Evolutionary conservation across 1,284 basidiomycete species (phyloP).

Genomic region (Volvariella volvacea): DNA sequence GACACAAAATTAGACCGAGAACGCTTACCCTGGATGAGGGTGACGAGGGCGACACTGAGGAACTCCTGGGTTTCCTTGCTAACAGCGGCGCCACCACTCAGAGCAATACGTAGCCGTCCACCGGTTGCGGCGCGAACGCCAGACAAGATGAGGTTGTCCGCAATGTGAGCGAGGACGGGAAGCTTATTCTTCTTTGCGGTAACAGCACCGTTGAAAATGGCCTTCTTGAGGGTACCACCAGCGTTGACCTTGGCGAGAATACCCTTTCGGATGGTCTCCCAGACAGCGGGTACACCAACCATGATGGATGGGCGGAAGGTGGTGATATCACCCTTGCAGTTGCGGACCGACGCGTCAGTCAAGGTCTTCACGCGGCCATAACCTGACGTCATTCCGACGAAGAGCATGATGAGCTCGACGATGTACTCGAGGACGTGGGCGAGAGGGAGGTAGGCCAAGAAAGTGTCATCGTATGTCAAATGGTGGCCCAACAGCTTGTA

Average conservation of each 20-base stretch:
- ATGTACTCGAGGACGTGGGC: slow-evolving; percentile 89
- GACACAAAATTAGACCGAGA: no score
- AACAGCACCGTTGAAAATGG: slow-evolving; percentile 68
- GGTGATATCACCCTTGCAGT: slow-evolving; percentile 86
- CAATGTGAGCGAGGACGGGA: slow-evolving; percentile 61
- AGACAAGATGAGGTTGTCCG: slow-evolving; percentile 73
- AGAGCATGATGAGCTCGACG: slow-evolving; percentile 64
- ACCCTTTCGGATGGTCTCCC: slow-evolving; percentile 91
- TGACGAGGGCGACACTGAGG: slow-evolving; percentile 74
- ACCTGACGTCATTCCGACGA: slow-evolving; percentile 72
- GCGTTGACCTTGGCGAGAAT: slow-evolving; percentile 76
- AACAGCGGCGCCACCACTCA: slow-evolving; percentile 86
- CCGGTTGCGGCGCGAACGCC: slow-evolving; percentile 81
- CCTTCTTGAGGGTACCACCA: slow-evolving; percentile 64
- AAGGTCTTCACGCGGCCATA: slow-evolving; percentile 96
- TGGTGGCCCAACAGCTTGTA: slow-evolving; percentile 74
- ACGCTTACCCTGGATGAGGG: slow-evolving; percentile 82
- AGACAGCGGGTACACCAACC: slow-evolving; percentile 89
- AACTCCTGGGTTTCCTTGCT: slow-evolving; percentile 89
- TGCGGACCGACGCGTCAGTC: slow-evolving; percentile 84
- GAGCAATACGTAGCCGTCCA: slow-evolving; percentile 71
- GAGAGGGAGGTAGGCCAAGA: slow-evolving; percentile 88
- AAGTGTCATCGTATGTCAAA: slow-evolving; percentile 62
- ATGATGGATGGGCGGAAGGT: slow-evolving; percentile 82
- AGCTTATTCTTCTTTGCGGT: slow-evolving; percentile 61